Base-by-base conservation (phyloP, 306 rosid genomes). In the Alnus glutinosa region DNA sequence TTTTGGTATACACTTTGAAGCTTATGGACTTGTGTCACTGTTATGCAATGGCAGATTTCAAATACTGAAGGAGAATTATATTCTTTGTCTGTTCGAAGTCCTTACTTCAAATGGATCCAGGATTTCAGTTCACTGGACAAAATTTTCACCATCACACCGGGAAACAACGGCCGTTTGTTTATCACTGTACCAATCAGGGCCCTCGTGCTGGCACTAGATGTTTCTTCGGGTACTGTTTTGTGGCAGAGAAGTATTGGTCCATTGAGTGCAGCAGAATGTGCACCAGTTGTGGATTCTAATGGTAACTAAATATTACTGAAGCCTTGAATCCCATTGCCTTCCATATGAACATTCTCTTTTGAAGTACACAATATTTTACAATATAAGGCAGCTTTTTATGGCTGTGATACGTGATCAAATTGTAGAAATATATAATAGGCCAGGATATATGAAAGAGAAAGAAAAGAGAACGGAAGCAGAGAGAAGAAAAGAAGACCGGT, bases 241-340 rank as follows among this genome's bases (percentile, higher is more conserved):
- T 94, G 98, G 98, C 94, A 92, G 77, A 71, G 86, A 50, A 86
- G 70, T 78, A 83, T 92, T 57, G 98, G 98, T 6, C 92, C 97
- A 30, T 81, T 94, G 71, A 89, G 87, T 76, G 79, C 82, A 66
- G 55, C 79, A 14, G 90, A 86, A 55, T 78, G 74, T 58, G 77
- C 85, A 1, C 96, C 94, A 19, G 86, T 89, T 55, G 93, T 92
- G 23, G 97, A 94, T 74, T 89, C 96, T 52, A 92, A 90, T 84
- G 98, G 97, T 89, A 78, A 81, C 52, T 82, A 18, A 1, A 47
- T 74, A 49, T 12, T 10, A 9, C 52, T 1, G 4, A 42, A 42
- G 46, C 46, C 46, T 42, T 42, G 44, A 39, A 5, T 39, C 5
- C 44, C 44, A 39, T 3, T 39, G 44, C 44, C 44, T 39, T 39